Percentiles rank a stretch among this genome's conserved stretches.
Conservation (phyloP, 352 stramenopile species). For the Pythium sp. region DNA sequence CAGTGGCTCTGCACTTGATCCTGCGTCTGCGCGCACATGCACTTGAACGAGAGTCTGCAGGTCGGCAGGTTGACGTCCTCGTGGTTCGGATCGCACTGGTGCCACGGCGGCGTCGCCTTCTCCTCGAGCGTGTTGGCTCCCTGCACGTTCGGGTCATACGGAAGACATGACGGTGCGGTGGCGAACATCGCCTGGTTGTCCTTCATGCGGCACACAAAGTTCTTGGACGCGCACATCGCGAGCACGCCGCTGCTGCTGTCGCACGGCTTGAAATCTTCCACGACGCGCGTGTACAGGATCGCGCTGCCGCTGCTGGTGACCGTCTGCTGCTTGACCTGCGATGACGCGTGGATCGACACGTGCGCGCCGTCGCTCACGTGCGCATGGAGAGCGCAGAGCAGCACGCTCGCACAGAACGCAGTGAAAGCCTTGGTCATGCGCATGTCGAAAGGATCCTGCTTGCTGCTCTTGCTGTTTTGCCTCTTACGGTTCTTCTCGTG, state of each 20-base stretch:
- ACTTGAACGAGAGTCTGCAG: conserved; percentile 45
- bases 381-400: background rate
- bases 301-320: background rate
- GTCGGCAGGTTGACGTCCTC: conserved; percentile 31
- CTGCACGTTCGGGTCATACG: conserved; percentile 32
- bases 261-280: conserved; percentile 29
- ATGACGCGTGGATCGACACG: conserved; percentile 7
- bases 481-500: background rate
- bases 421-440: background rate
- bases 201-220: conserved; percentile 52
- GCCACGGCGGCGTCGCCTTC: conserved; percentile 34
- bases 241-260: conserved; percentile 21
- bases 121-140: conserved; percentile 33
- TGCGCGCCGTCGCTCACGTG: background rate
- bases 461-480: background rate
- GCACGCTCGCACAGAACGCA: background rate
- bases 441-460: background rate
- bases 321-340: background rate
- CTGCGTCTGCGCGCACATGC: conserved; percentile 16
- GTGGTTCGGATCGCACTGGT: conserved; percentile 27
- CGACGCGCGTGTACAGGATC: conserved; percentile 34
- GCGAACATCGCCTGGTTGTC: conserved; percentile 37
- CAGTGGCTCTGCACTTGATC: conserved; percentile 17
- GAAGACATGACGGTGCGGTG: conserved; percentile 31
- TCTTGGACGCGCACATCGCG: conserved; percentile 41